Evolutionary conservation across 2,329 filamentous ascomycete genomes (phyloP).

Genomic region (Fusarium incarnatum): DNA sequence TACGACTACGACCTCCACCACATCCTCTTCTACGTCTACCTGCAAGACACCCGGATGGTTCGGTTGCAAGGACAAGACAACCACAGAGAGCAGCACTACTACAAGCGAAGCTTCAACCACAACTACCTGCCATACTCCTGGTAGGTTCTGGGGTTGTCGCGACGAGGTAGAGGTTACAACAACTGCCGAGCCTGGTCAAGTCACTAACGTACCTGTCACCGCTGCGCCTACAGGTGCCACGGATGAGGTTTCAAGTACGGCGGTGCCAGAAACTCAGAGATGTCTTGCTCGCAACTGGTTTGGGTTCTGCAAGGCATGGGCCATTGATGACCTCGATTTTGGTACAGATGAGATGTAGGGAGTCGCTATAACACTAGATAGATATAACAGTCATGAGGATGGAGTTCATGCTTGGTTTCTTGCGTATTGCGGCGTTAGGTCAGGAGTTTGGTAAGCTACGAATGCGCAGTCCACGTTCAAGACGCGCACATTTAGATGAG

Average conservation of each 20-base stretch:
- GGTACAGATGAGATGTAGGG: conserved; percentile 50
- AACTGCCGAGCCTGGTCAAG: conserved; percentile 50
- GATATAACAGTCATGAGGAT: conserved; percentile 10
- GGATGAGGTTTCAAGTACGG: conserved; percentile 41
- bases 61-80: conserved; percentile 67
- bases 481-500: conserved; percentile 12
- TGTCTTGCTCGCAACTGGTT: conserved; percentile 57
- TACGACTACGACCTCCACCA: conserved; percentile 54
- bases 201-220: conserved; percentile 46
- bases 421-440: conserved; percentile 27
- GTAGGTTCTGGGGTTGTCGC: conserved; percentile 67
- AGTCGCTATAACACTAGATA: neutral
- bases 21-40: conserved; percentile 64
- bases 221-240: conserved; percentile 49
- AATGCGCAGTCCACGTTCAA: neutral
- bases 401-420: conserved; percentile 17
- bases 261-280: conserved; percentile 44
- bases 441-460: neutral
- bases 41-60: conserved; percentile 75
- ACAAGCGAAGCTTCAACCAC: conserved; percentile 49
- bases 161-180: conserved; percentile 54
- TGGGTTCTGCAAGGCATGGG: conserved; percentile 57
- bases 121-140: conserved; percentile 62
- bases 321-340: conserved; percentile 41
- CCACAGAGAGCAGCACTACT: conserved; percentile 46